phyloP scores from a whole-genome alignment of 192 early-diverging fungal genomes.

The Umbelopsis vinacea region DNA sequence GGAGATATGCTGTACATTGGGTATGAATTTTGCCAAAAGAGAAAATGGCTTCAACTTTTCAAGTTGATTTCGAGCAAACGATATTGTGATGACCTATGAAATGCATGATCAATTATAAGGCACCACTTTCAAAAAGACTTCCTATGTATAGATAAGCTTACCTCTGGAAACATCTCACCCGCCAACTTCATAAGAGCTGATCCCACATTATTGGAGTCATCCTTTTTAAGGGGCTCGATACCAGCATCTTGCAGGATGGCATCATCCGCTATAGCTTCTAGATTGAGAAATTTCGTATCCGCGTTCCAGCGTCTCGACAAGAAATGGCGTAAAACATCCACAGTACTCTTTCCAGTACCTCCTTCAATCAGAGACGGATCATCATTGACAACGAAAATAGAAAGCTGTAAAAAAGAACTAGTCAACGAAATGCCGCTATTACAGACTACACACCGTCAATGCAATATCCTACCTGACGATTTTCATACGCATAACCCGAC shows the following conservation, averaged over 20 bases:
- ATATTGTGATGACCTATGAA: not conserved
- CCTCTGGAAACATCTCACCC: constrained; percentile 9
- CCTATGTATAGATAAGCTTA: not conserved
- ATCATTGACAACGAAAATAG: not conserved
- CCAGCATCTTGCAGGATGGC: constrained; percentile 32
- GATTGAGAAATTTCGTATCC: not conserved
- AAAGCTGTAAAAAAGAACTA: not conserved
- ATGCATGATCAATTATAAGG: not conserved
- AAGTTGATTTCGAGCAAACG: constrained; percentile 12
- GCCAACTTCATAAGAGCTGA: constrained; percentile 11
- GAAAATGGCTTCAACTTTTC: constrained; percentile 10
- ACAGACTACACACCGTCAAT: not conserved
- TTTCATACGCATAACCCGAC: constrained; percentile 3
- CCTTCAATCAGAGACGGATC: constrained; percentile 14
- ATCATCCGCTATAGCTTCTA: constrained; percentile 17
- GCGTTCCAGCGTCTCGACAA: constrained; percentile 6
- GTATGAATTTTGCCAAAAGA: constrained; percentile 13
- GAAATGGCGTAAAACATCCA: not conserved
- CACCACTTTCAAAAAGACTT: not conserved
- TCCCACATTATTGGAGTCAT: constrained; percentile 3
- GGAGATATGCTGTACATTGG: constrained; percentile 18
- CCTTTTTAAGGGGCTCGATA: constrained; percentile 24
- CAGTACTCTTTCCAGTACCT: constrained; percentile 20
- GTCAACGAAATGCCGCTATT: not conserved
- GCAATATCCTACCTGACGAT: not conserved